Evolutionary conservation across 1,139 yeast genomes (phyloP), one percentile per base, ranked within the genome.

Genomic region (Hansenula sp.): DNA sequence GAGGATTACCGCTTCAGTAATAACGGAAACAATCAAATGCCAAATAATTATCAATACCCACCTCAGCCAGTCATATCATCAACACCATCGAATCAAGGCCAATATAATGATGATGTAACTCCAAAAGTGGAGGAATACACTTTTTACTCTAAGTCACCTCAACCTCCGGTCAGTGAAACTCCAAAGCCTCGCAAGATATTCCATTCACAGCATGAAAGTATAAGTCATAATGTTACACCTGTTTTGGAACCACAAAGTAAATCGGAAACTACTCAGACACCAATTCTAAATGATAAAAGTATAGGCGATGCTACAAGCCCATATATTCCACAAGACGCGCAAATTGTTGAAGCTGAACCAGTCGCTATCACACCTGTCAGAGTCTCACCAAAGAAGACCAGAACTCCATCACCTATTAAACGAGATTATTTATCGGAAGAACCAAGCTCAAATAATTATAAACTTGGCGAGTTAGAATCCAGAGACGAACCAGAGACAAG

Each of bases 71-170:
- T 40, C 13, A 16, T 34, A 17, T 6, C 15, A 38, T 1, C 38
- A 24, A 10, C 30, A 11, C 47, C 38, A 16, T 37, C 8, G 36
- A 31, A 17, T 21, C 8, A 21, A 30, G 19, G 29, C 21, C 29
- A 12, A 5, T 39, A 34, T 11, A 41, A 35, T 17, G 51, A 49
- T 29, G 54, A 53, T 16, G 49, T 34, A 12, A 51, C 55, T 4
- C 56, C 57, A 2, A 45, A 28, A 18, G 11, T 36, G 27, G 16
- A 17, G 11, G 33, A 18, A 24, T 34, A 15, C 29, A 37, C 27
- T 15, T 36, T 10, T 8, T 2, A n/a, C 38, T 29, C 30, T 11
- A 41, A 2, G 4, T 25, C 19, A 34, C 35, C 30, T 29, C 35
- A 32, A 16, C 24, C 3, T 30, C 13, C 16, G 35, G 9, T 21